Evolutionary conservation across 306 rosid genomes (phyloP).

Genomic region (barrel medic (Medicago truncatula)): MtrunA17r5.0-ANR NC_053045.1:56369501-56370000

Average conservation of each 20-base stretch:
- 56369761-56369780: too few species aligned
- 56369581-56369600: constrained; percentile 75
- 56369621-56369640: constrained; percentile 7
- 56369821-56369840: background rate
- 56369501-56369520: constrained; percentile 62
- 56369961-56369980: constrained; percentile 51
- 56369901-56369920: constrained; percentile 68
- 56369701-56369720: too few species aligned
- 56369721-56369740: too few species aligned
- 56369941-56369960: constrained; percentile 42
- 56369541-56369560: constrained; percentile 78
- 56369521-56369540: constrained; percentile 75
- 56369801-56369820: too few species aligned
- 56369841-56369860: constrained; percentile 60
- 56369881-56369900: constrained; percentile 75
- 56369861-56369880: constrained; percentile 81
- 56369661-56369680: too few species aligned
- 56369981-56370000: constrained; percentile 69
- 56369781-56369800: too few species aligned
- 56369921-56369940: constrained; percentile 67
- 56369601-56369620: background rate
- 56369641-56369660: background rate
- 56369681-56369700: too few species aligned
- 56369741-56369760: too few species aligned
- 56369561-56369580: constrained; percentile 76